Conservation (phyloP, 352 stramenopile species). For the Phytophthora sp. region DNA sequence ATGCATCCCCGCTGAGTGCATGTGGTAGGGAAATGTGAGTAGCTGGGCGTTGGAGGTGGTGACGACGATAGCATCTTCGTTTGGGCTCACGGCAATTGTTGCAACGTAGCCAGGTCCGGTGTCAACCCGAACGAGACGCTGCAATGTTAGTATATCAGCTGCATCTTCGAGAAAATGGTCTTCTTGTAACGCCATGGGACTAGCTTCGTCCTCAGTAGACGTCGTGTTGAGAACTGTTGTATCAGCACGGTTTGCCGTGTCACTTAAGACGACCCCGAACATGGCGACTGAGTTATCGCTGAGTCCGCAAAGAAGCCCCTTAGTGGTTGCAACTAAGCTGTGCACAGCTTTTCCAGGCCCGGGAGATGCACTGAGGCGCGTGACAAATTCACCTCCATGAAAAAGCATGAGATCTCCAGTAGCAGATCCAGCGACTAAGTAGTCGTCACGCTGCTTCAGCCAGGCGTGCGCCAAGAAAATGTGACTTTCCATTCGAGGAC, state of each 20-base stretch:
- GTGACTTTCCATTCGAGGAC: slow-evolving; percentile 69
- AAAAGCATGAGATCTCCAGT: slow-evolving; percentile 90
- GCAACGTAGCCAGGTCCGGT: slow-evolving; percentile 44
- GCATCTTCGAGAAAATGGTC: slow-evolving; percentile 32
- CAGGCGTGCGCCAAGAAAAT: slow-evolving; percentile 88
- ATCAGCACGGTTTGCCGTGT: slow-evolving; percentile 35
- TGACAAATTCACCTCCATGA: slow-evolving; percentile 72
- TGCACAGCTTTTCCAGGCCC: slow-evolving; percentile 56
- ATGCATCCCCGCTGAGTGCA: slow-evolving; percentile 36
- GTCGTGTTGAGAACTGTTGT: slow-evolving; percentile 37
- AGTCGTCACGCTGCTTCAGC: slow-evolving; percentile 92
- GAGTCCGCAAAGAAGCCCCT: slow-evolving; percentile 81
- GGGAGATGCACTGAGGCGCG: slow-evolving; percentile 59
- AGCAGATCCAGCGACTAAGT: slow-evolving; percentile 85
- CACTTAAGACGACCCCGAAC: slow-evolving; percentile 52
- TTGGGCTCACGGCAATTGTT: slow-evolving; percentile 74
- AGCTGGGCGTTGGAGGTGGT: slow-evolving; percentile 71
- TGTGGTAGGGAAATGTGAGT: slow-evolving; percentile 77
- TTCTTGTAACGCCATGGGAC: slow-evolving; percentile 9
- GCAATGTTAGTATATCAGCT: slow-evolving; percentile 54
- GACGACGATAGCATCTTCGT: slow-evolving; percentile 75
- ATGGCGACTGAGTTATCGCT: slow-evolving; percentile 74
- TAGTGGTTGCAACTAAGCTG: slow-evolving; percentile 69
- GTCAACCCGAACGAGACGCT: slow-evolving; percentile 71
- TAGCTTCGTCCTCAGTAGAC: slow-evolving; percentile 21